Evolutionary conservation across 2,329 filamentous ascomycete genomes (phyloP), one percentile per base, ranked within the genome.

Genomic region (Emergomyces orientalis): DNA sequence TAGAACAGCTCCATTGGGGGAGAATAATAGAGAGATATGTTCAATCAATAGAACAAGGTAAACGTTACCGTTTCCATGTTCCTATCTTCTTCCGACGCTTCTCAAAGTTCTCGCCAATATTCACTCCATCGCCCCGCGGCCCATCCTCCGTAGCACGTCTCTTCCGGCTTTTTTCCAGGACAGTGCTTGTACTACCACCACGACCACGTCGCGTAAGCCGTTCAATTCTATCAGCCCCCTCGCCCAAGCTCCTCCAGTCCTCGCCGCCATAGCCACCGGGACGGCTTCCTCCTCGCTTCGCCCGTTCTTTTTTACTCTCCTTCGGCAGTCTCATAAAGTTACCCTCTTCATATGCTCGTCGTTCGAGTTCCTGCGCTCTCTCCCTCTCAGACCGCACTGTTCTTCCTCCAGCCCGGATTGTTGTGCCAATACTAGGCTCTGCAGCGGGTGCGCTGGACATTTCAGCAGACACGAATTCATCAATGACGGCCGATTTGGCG

Each of bases 341-440:
- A 68, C 81, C 84, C 78, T 99, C 94, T 79, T 99, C 94, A 77
- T 97, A 99, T 57, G 89, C 85, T 64, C 84, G 84, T 62, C 89
- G 82, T 77, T 96, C 92, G 1, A 84, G 84, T 74, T 97, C 92
- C 49, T 86, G 85, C 66, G 86, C 86, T 62, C 89, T 84, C 73
- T 97, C 88, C 41, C 85, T 81, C 17, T 86, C 84, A 5, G 89
- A 90, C 81, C 92, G 94, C 71, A 86, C 85, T 73, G 86, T 86
- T 66, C 93, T 85, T 41, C 94, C 94, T 59, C 89, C 87, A 58
- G 86, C 81, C 4, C 88, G 81, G 69, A 97, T 95, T 22, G 90
- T 96, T 63, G 89, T 94, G 64, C 94, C 95, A 69, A 99, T 95
- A 68, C 89, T 95, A 62, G 93, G 91, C 73, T 95, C 85, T 1